These are phyloP conservation scores for Petunia secreta DNA, from an alignment of 257 asterid genomes.

Conservation along the genomic window DNA sequence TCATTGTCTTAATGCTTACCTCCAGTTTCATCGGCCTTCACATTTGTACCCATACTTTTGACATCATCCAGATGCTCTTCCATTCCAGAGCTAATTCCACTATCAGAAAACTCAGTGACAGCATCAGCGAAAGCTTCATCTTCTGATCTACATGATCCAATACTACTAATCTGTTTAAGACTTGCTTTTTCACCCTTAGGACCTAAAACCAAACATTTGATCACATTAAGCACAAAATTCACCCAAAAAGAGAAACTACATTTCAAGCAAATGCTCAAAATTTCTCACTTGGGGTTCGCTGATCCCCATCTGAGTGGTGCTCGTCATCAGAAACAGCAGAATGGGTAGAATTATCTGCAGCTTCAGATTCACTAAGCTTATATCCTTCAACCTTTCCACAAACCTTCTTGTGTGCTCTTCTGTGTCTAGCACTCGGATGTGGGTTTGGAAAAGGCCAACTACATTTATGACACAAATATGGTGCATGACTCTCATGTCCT, in stretches of 20 bases:
- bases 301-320: constrained; percentile 57
- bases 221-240: background rate
- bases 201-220: constrained; percentile 47
- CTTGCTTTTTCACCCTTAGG: constrained; percentile 44
- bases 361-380: constrained; percentile 42
- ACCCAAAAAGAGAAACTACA: constrained; percentile 24
- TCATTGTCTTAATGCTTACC: constrained; percentile 47
- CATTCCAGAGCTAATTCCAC: constrained; percentile 50
- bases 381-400: constrained; percentile 89
- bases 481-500: constrained; percentile 67
- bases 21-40: constrained; percentile 38
- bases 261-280: background rate
- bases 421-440: constrained; percentile 86
- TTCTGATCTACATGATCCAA: constrained; percentile 61
- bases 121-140: constrained; percentile 85
- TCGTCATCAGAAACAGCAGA: constrained; percentile 59
- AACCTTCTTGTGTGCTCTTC: constrained; percentile 82
- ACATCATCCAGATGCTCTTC: constrained; percentile 45
- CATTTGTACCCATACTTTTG: constrained; percentile 30
- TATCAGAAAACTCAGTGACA: constrained; percentile 64
- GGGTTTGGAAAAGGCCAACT: constrained; percentile 96
- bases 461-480: constrained; percentile 76
- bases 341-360: constrained; percentile 35
- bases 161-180: constrained; percentile 39
- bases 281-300: constrained; percentile 62